A percentile compares a stretch with the other conserved stretches of the same genome.
These are phyloP conservation scores for Udeniomyces megalosporus DNA, from an alignment of 768 basidiomycete species.

Conservation along the genomic window DNA sequence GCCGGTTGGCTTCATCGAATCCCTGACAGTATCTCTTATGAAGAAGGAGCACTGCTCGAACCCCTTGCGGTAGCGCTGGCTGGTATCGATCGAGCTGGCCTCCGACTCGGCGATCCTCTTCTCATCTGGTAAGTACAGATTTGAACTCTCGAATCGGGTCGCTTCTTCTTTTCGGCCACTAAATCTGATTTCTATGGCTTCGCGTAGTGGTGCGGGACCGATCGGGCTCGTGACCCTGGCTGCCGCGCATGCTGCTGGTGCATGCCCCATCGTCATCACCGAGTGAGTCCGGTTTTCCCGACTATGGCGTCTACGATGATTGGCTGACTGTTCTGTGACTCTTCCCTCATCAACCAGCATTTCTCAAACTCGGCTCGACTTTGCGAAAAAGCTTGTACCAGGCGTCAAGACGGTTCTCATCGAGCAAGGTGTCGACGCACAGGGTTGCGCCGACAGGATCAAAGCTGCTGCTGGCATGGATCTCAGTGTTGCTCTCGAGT, in stretches of 20 bases:
- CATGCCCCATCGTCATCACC: slow-evolving; percentile 33
- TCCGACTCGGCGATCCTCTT: slow-evolving; percentile 31
- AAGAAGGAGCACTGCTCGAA: slow-evolving; percentile 32
- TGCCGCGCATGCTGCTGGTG: slow-evolving; percentile 31
- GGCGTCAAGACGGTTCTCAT: slow-evolving; percentile 29
- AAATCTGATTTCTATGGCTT: too few relatives aligned
- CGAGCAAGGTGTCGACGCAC: slow-evolving; percentile 21
- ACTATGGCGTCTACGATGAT: not conserved
- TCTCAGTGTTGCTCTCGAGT: slow-evolving; percentile 30
- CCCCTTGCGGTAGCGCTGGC: slow-evolving; percentile 33
- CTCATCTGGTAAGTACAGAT: slow-evolving; percentile 26
- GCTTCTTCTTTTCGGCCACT: not conserved
- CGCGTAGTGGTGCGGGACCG: slow-evolving; percentile 31
- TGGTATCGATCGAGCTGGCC: slow-evolving; percentile 30
- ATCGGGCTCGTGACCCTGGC: slow-evolving; percentile 33
- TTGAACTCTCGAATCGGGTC: not conserved
- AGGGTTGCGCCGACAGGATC: slow-evolving; percentile 24
- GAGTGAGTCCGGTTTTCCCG: slow-evolving; percentile 20
- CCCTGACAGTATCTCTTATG: slow-evolving; percentile 30
- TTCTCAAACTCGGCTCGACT: slow-evolving; percentile 29
- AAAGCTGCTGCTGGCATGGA: slow-evolving; percentile 24
- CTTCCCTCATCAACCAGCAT: slow-evolving; percentile 17
- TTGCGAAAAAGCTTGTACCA: slow-evolving; percentile 31
- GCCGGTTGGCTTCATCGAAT: slow-evolving; percentile 32
- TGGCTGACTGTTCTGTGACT: not conserved